Percentiles rank a stretch among this genome's conserved stretches.
These are phyloP conservation scores for Hanseniaspora clermontiae DNA, from an alignment of 805 yeast species.

Conservation along the genomic window DNA sequence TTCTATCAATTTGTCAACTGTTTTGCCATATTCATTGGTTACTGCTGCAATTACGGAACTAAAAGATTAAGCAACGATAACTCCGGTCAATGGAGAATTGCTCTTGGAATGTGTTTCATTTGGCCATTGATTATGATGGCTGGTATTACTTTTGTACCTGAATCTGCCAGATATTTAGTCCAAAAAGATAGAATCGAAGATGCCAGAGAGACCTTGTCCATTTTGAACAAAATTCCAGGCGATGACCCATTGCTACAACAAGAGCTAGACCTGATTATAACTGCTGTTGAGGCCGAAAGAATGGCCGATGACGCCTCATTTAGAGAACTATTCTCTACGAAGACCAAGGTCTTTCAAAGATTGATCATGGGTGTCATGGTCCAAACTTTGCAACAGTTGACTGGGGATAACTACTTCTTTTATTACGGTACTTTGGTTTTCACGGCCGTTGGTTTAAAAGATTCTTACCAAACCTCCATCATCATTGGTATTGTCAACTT, in stretches of 20 bases:
- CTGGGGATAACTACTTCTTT: slow-evolving; percentile 57
- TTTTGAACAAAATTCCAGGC: slow-evolving; percentile 40
- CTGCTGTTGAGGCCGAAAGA: slow-evolving; percentile 48
- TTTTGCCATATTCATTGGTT: slow-evolving; percentile 63
- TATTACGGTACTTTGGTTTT: slow-evolving; percentile 54
- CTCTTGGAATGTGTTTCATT: slow-evolving; percentile 44
- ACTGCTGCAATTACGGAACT: slow-evolving; percentile 58
- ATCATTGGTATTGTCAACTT: slow-evolving; percentile 49
- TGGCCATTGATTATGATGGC: slow-evolving; percentile 33
- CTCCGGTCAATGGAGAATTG: slow-evolving; percentile 63
- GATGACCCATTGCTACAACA: slow-evolving; percentile 44
- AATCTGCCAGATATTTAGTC: slow-evolving; percentile 57
- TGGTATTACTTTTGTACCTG: slow-evolving; percentile 46
- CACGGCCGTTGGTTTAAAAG: slow-evolving; percentile 47
- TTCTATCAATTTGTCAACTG: slow-evolving; percentile 62
- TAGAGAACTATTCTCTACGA: slow-evolving; percentile 53
- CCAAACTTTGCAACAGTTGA: slow-evolving; percentile 54
- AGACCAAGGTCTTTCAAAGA: slow-evolving; percentile 43
- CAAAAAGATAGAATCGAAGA: slow-evolving; percentile 45
- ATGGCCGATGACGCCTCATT: slow-evolving; percentile 55
- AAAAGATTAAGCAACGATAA: slow-evolving; percentile 20
- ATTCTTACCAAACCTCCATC: slow-evolving; percentile 48
- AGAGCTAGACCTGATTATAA: slow-evolving; percentile 45
- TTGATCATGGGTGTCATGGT: slow-evolving; percentile 40
- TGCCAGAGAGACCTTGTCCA: slow-evolving; percentile 49